Evolutionary conservation across 495 filamentous ascomycete species (phyloP), one percentile per base, ranked within the genome.

Genomic region (Xylaria acuta): DNA sequence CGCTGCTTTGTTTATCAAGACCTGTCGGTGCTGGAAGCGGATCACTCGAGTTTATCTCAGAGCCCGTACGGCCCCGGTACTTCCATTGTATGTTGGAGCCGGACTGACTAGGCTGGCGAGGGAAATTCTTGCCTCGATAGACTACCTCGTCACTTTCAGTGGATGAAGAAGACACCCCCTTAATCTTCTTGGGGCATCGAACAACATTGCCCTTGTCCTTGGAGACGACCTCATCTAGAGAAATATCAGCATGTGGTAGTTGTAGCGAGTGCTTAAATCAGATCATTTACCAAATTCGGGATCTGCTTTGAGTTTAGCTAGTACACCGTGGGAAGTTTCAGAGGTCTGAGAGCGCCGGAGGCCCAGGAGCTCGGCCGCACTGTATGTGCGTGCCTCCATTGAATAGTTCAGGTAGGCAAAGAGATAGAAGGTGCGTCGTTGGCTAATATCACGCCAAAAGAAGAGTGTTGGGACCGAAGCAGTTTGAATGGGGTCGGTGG

Each of bases 11-110:
- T 11, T 85, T 81, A 2, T 74, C 75, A 32, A 80, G 70, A 18
- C 80, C 85, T 43, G 79, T 76, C 11, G 87, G 86, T 2, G 85
- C 86, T 22, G 81, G 71, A 67, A 85, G 75, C 6, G 87, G 86
- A 64, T 87, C 80, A 3, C 58, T 60, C 8, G 75, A 66, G 9
- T 73, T 64, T 16, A 74, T 60, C 60, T 85, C 83, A 0, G 80
- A 78, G 7, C 77, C 82, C 34, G 75, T 78, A 32, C 85, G 79
- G 36, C 84, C 84, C 27, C 78, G 80, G 64, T 82, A 85, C 30
- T 80, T 79, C 84, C 84, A 85, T 43, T 82, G 79, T 18, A 34
- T 25, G 36, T 71, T 73, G 65, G 56, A 22, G 14, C 70, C 41
- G 12, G 51, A 20, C 47, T 64, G 49, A 34, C 40, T 41, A n/a